Percentiles rank a stretch among this genome's conserved stretches.
These are phyloP conservation scores for Boletus reticuloceps DNA, from an alignment of 768 basidiomycete species.

Conservation along the genomic window DNA sequence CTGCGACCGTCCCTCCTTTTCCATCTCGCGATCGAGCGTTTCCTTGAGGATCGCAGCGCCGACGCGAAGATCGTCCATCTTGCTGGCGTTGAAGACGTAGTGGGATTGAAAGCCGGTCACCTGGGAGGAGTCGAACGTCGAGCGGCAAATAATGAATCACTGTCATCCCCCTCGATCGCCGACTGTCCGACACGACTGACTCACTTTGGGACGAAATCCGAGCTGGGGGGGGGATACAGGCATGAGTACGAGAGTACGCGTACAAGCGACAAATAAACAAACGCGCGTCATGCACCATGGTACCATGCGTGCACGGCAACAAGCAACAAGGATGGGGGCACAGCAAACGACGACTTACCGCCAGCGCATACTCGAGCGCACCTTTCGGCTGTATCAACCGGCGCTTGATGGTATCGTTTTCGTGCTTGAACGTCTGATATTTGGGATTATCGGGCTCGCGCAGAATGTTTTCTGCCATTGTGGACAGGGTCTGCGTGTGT, in stretches of 20 bases:
- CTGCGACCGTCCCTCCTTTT: constrained; percentile 47
- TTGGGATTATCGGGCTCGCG: constrained; percentile 71
- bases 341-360: constrained; percentile 30
- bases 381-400: constrained; percentile 67
- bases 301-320: no score
- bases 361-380: constrained; percentile 76
- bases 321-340: no score
- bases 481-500: constrained; percentile 49
- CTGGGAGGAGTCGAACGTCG: constrained; percentile 31
- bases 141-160: neutral
- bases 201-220: constrained; percentile 71
- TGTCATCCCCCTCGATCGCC: neutral
- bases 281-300: no score
- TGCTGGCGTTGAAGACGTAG: constrained; percentile 58
- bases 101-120: constrained; percentile 71
- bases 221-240: constrained; percentile 40
- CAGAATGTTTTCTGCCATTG: constrained; percentile 70
- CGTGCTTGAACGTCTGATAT: constrained; percentile 73
- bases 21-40: constrained; percentile 48
- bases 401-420: constrained; percentile 65
- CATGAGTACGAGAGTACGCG: no score
- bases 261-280: no score
- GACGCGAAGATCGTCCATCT: constrained; percentile 53
- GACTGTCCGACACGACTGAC: neutral
- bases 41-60: constrained; percentile 69